Base-by-base conservation (phyloP, 345 rosid species). In the Gossypium raimondii region DNA sequence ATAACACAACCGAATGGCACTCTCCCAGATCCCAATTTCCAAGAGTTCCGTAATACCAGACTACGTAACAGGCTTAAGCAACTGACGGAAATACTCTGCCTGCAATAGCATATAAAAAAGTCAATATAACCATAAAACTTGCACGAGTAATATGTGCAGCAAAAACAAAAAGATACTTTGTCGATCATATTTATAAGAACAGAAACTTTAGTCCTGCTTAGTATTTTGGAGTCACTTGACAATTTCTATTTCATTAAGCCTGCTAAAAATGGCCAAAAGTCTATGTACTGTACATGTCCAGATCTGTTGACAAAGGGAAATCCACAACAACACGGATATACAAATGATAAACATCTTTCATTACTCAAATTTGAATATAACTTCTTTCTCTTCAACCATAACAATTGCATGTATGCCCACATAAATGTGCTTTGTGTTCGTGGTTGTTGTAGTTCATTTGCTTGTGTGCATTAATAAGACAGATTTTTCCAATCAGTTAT, bases 61-160 rank as follows among this genome's bases (percentile, higher is more conserved):
- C 95, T 93, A 93, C 98, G 95, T 93, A 27, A 93, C 98, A 78
- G 98, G 98, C 74, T 93, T 93, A 73, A 93, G 97, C 90, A 93
- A 88, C 87, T 93, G 98, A 81, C 97, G 95, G 83, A 93, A 93
- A 80, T 93, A 93, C 75, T 91, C 98, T 67, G 94, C 97, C 98
- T 91, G 94, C 67, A 74, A 79, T n/a, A 80, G 44, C 67, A 76
- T 79, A 76, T 48, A 34, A 7, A 62, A 58, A 57, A 70, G 52
- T 44, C 63, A 62, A 17, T 14, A 53, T 17, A 17, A 73, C 79
- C 53, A 59, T 55, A 11, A 81, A 7, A 13, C 57, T 56, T 16
- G 0, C 45, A 73, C 18, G n/a, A 47, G 43, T 12, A 57, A 22
- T 13, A 20, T 58, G 34, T 8, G 11, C 55, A 58, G 58, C 58